Conservation (phyloP, 768 basidiomycete species). For the Collybia sordida region DNA sequence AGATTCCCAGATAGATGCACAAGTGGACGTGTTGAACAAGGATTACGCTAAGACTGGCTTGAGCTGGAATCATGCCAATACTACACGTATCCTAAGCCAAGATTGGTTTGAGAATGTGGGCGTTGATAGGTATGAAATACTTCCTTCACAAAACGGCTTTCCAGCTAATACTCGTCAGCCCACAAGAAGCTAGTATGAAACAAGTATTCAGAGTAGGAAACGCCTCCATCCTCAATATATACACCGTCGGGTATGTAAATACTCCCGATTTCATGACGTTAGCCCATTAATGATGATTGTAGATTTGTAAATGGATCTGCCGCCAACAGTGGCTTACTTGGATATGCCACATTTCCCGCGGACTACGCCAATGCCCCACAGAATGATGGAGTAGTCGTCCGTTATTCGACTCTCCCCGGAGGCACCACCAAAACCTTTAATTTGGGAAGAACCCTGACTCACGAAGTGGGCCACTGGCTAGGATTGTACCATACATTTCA, state of each 20-base stretch:
- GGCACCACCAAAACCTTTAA: slow-evolving; percentile 42
- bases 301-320: slow-evolving; percentile 16
- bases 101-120: slow-evolving; percentile 49
- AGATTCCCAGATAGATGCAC: slow-evolving; percentile 30
- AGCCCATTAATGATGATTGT: slow-evolving; percentile 16
- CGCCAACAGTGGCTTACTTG: slow-evolving; percentile 35
- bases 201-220: slow-evolving; percentile 36
- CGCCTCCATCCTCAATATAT: slow-evolving; percentile 34
- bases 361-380: slow-evolving; percentile 33
- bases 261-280: slow-evolving; percentile 10
- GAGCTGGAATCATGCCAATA: slow-evolving; percentile 38
- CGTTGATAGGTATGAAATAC: slow-evolving; percentile 25
- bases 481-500: slow-evolving; percentile 51
- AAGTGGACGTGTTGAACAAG: slow-evolving; percentile 38
- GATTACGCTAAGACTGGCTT: slow-evolving; percentile 40
- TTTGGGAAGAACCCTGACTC: slow-evolving; percentile 43
- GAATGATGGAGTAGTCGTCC: slow-evolving; percentile 46
- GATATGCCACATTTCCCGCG: slow-evolving; percentile 49
- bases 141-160: background rate
- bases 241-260: slow-evolving; percentile 29
- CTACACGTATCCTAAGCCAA: slow-evolving; percentile 39
- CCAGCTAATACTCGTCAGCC: slow-evolving; percentile 8
- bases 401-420: slow-evolving; percentile 35
- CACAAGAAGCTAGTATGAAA: slow-evolving; percentile 45
- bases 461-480: slow-evolving; percentile 52